Evolutionary conservation across 768 basidiomycete species (phyloP), one percentile per base, ranked within the genome.

Genomic region (Boletus sp.): DNA sequence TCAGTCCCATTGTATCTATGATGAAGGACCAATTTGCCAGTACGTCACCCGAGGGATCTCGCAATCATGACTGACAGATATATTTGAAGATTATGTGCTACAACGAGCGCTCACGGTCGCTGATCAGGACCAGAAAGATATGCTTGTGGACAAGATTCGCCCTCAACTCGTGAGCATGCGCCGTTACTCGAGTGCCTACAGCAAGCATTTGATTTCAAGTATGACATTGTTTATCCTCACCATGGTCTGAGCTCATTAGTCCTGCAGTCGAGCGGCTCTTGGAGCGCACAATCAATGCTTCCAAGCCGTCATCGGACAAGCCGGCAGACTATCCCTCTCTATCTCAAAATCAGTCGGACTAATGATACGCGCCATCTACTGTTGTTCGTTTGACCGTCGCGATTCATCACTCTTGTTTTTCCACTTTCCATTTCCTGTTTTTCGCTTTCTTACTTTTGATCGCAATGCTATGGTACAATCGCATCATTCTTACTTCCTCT

Each of bases 11-110:
- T 29, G 80, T 90, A 57, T 80, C 81, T 3, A 82, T 84, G 72
- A 90, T 95, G 83, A 90, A 90, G 73, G 92, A 96, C 68, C 90
- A 91, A 64, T 94, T 83, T 73, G 92, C 87, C 49, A 94, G 88
- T 94, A 67, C 68, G 92, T 82, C 28, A 3, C n/a, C 15, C 10
- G 1, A 46, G 37, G 50, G 3, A 15, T 6, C 49, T 56, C 1
- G 47, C 45, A 33, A 52, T 50, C 4, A 32, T 54, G 44, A 40
- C 47, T 61, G 29, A 59, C 54, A 24, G 33, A 56, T 36, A 28
- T 20, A 1, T 45, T 35, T 7, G 12, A 55, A 93, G 91, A 94
- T 71, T 94, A 93, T 67, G 92, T 94, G 56, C 79, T 94, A 44
- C 92, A 94, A 69, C 82, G 88, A 32, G 89, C 90, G 2, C 74